Evolutionary conservation across 2,329 filamentous ascomycete species (phyloP).

Genomic region (Stagonosporopsis chrysanthemi): DNA sequence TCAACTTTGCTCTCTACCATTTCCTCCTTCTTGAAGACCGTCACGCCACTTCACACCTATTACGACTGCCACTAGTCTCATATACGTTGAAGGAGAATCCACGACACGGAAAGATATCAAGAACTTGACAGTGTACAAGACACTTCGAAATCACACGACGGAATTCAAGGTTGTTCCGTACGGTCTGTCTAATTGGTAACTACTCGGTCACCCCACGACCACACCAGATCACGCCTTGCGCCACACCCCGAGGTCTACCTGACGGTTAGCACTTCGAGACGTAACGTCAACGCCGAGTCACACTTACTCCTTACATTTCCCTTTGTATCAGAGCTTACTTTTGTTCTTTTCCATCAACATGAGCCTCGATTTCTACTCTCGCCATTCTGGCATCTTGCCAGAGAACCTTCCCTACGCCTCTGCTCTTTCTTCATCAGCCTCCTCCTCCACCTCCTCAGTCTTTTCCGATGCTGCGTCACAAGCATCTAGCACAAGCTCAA

Average conservation of each 20-base stretch:
- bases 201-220: slow-evolving; percentile 52
- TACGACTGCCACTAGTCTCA: slow-evolving; percentile 22
- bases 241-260: slow-evolving; percentile 46
- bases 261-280: slow-evolving; percentile 47
- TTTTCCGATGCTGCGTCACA: slow-evolving; percentile 75
- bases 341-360: slow-evolving; percentile 44
- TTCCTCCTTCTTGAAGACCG: slow-evolving; percentile 22
- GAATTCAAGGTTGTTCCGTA: slow-evolving; percentile 44
- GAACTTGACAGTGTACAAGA: slow-evolving; percentile 28
- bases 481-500: slow-evolving; percentile 71
- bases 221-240: slow-evolving; percentile 46
- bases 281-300: slow-evolving; percentile 42
- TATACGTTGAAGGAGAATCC: slow-evolving; percentile 25
- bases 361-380: slow-evolving; percentile 47
- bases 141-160: slow-evolving; percentile 45
- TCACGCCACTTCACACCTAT: slow-evolving; percentile 22
- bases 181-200: slow-evolving; percentile 52
- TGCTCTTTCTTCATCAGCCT: slow-evolving; percentile 76
- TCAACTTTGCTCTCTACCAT: slow-evolving; percentile 27
- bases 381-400: slow-evolving; percentile 45
- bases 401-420: slow-evolving; percentile 68
- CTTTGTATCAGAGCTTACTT: slow-evolving; percentile 29
- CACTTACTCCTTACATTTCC: slow-evolving; percentile 44
- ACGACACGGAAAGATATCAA: slow-evolving; percentile 30
- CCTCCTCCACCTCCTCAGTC: slow-evolving; percentile 77